Base-by-base conservation (phyloP, 805 yeast genomes). In the Kazachstania psychrophila region DNA sequence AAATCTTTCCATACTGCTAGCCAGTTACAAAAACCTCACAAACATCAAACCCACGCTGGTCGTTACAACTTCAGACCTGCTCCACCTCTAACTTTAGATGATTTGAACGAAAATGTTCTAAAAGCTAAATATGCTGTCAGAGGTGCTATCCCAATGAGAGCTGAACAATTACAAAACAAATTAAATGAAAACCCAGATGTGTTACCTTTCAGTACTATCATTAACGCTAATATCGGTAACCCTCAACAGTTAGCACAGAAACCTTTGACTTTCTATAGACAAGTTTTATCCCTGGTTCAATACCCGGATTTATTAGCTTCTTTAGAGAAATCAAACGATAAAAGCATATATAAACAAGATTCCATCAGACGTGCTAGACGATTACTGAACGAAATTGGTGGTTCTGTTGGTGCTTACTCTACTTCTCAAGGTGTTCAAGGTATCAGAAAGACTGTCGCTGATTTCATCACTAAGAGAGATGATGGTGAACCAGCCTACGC, bases 241-340 rank as follows among this genome's bases (percentile, higher is more conserved):
- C 99, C 99, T 2, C 99, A 92, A 62, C 97, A 89, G 58, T 69
- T 92, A 55, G 89, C 86, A 48, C 99, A 92, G 61, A 72, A 78
- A 52, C 98, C 99, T 1, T 68, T 92, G 49, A 84, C 95, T n/a
- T 92, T 92, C 67, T 88, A 86, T 62, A 73, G 99, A 51, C 94
- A 88, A 57, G 95, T 88, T 4, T 65, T 89, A 41, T 75, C 96
- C 0, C 60, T 88, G 30, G 64, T 89, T 48, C 96, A 92, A 62
- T 81, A 84, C 58, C 97, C 98, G 1, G 73, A 69, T 22, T 60
- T 88, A 35, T 49, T 88, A 29, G 52, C 60, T 5, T 48, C 52
- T 11, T 46, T 62, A 7, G 38, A 37, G 22, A 29, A 37, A 12
- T 24, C 35, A 28, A 22, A 40, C 30, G 35, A 50, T 12, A 13